These are phyloP conservation scores for Phytophthora sp. DNA, from an alignment of 352 stramenopile species.

Conservation along the genomic window DNA sequence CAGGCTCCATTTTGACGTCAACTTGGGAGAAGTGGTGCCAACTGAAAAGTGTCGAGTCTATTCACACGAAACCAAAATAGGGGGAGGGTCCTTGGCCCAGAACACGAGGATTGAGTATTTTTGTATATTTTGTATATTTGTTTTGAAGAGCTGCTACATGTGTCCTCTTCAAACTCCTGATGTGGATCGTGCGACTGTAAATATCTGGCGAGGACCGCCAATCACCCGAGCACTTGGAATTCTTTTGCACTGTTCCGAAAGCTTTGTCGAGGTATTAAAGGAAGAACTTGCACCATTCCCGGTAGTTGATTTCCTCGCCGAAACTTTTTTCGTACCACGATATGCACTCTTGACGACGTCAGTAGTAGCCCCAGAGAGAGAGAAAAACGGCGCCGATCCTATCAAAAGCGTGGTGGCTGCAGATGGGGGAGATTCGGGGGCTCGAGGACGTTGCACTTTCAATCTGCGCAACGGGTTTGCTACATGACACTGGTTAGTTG, in stretches of 20 bases:
- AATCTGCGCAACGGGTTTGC: constrained; percentile 24
- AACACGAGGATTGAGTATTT: too few relatives aligned
- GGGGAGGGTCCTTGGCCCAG: too few relatives aligned
- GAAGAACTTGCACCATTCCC: background rate
- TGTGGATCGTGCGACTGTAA: constrained; percentile 5
- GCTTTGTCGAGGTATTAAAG: constrained; percentile 28
- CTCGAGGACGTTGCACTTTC: constrained; percentile 22
- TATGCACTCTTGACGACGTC: constrained; percentile 1
- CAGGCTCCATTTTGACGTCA: constrained; percentile 51
- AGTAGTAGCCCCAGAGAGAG: background rate
- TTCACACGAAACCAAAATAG: constrained; percentile 19
- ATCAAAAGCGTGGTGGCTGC: constrained; percentile 22
- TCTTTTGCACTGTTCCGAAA: constrained; percentile 23
- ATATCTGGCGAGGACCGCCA: background rate
- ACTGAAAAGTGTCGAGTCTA: background rate
- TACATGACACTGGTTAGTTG: constrained; percentile 6
- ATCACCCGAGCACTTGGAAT: constrained; percentile 6
- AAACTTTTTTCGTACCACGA: constrained; percentile 7
- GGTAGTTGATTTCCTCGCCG: background rate
- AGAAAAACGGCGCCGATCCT: constrained; percentile 7
- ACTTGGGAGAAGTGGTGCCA: background rate
- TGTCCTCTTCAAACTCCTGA: constrained; percentile 8
- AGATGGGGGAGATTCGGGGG: constrained; percentile 25
- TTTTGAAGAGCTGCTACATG: background rate
- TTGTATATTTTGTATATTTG: constrained; percentile 27